A percentile compares a stretch with the other conserved stretches of the same genome.
Conservation (phyloP, 169 alveolate species). For the Eimeria tenella region DNA sequence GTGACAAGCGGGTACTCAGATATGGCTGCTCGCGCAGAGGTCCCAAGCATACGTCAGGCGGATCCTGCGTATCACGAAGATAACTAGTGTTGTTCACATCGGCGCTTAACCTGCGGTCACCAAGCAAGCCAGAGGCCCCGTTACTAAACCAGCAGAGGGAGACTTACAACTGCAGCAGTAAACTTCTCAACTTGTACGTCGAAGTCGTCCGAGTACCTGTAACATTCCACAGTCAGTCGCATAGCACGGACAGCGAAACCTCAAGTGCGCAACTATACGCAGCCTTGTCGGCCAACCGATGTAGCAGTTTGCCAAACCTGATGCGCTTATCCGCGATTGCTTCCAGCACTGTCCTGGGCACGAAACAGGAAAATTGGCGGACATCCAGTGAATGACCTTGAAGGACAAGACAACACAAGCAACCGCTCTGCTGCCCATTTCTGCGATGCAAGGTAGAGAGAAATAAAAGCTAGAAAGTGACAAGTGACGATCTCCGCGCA, state of each 20-base stretch:
- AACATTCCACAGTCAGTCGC: background rate
- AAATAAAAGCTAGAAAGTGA: background rate
- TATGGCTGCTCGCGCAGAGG: too few relatives aligned
- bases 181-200: constrained; percentile 85
- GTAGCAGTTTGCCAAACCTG: constrained; percentile 50
- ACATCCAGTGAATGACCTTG: constrained; percentile 81
- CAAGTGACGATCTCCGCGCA: background rate
- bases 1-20: background rate
- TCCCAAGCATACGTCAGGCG: too few relatives aligned
- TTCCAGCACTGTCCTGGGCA: constrained; percentile 87
- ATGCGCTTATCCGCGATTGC: constrained; percentile 87
- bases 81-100: too few relatives aligned
- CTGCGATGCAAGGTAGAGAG: too few relatives aligned
- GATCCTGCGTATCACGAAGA: too few relatives aligned
- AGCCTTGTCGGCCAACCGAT: background rate
- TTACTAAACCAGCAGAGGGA: background rate
- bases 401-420: background rate
- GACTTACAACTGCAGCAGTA: constrained; percentile 86
- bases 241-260: background rate
- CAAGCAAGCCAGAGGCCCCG: too few relatives aligned
- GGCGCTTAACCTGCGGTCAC: too few relatives aligned
- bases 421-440: too few relatives aligned
- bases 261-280: too few relatives aligned
- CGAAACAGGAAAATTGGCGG: constrained; percentile 86
- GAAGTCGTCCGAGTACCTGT: constrained; percentile 85